These are phyloP conservation scores for Mucor indicus DNA, from an alignment of 371 early-diverging fungal genomes.

Conservation along the genomic window DNA sequence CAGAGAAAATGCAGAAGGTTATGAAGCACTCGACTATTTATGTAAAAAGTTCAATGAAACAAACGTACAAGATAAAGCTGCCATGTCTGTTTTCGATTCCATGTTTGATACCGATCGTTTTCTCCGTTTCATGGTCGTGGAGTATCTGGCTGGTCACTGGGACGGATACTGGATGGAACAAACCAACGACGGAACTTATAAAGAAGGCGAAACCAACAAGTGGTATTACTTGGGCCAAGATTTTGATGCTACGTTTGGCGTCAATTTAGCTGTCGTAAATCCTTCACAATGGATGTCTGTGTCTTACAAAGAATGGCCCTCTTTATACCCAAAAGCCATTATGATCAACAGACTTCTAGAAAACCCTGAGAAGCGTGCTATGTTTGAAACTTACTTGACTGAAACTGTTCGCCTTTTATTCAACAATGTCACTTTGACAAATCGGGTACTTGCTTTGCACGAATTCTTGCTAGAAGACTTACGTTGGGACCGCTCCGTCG, in stretches of 20 bases:
- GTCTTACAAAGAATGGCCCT: slow-evolving; percentile 43
- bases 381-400: slow-evolving; percentile 49
- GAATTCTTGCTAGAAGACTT: slow-evolving; percentile 51
- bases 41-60: slow-evolving; percentile 39
- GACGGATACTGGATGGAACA: slow-evolving; percentile 60
- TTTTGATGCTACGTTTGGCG: slow-evolving; percentile 57
- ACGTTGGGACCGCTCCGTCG: slow-evolving; percentile 49
- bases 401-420: slow-evolving; percentile 48
- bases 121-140: slow-evolving; percentile 58
- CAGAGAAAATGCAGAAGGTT: slow-evolving; percentile 29
- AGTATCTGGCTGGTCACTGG: slow-evolving; percentile 55
- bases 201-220: slow-evolving; percentile 41
- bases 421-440: slow-evolving; percentile 50
- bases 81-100: slow-evolving; percentile 32
- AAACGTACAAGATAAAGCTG: slow-evolving; percentile 34
- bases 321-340: slow-evolving; percentile 36
- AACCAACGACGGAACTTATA: slow-evolving; percentile 56
- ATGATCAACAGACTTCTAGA: slow-evolving; percentile 52
- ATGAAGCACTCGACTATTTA: slow-evolving; percentile 37
- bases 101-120: slow-evolving; percentile 45
- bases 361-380: slow-evolving; percentile 33
- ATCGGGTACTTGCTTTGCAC: slow-evolving; percentile 49
- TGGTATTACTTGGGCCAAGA: slow-evolving; percentile 53
- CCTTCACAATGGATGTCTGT: slow-evolving; percentile 24
- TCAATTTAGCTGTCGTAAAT: slow-evolving; percentile 38